Conservation (phyloP, 2,329 filamentous ascomycete species). For the Metarhizium album region DNA sequence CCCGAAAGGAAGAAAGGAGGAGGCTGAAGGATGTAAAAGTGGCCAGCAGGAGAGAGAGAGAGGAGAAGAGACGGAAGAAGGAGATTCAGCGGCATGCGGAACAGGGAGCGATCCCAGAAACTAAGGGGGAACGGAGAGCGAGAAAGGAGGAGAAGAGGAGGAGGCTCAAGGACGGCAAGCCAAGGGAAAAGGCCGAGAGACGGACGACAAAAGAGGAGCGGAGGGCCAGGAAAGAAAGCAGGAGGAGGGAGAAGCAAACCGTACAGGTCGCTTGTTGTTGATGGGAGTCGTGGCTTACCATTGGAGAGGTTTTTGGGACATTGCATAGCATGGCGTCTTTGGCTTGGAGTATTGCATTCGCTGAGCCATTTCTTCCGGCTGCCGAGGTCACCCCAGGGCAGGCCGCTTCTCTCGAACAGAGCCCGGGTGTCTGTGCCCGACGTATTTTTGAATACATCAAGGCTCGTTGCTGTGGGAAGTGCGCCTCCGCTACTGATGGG, state of each 20-base stretch:
- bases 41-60: constrained; percentile 8
- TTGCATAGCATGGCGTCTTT: constrained; percentile 8
- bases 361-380: not conserved
- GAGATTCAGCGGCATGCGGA: constrained; percentile 15
- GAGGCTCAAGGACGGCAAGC: constrained; percentile 18
- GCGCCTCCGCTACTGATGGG: too few relatives aligned
- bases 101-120: constrained; percentile 12
- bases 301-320: not conserved
- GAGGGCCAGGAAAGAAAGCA: constrained; percentile 31
- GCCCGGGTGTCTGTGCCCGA: too few relatives aligned
- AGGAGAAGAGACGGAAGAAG: constrained; percentile 5
- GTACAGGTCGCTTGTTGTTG: constrained; percentile 10
- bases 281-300: not conserved
- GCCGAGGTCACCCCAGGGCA: too few relatives aligned
- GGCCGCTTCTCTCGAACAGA: too few relatives aligned
- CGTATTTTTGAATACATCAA: too few relatives aligned
- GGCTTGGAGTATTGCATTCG: not conserved
- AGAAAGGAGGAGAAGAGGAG: constrained; percentile 23
- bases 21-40: constrained; percentile 14
- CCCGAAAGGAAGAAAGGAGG: constrained; percentile 6
- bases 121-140: constrained; percentile 31
- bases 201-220: constrained; percentile 30
- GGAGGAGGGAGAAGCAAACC: constrained; percentile 25
- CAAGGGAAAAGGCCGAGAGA: constrained; percentile 11
- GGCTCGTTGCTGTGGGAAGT: too few relatives aligned